Base-by-base conservation (phyloP, 371 early-diverging fungal species). In the Apophysomyces trapeziformis region DNA sequence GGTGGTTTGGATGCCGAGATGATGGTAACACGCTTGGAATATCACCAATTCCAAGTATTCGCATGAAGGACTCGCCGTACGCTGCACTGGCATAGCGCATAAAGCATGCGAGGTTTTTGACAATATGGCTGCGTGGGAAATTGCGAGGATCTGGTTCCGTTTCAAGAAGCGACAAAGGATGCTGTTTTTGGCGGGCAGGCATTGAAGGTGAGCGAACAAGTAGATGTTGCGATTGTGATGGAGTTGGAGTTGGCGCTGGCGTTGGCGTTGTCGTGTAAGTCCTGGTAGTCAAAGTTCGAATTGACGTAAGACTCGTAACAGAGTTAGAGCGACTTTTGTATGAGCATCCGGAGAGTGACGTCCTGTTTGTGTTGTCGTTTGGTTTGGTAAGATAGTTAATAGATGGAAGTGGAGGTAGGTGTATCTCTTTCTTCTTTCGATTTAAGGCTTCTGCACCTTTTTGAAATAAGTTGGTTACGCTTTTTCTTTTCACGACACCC, bases 1-100 rank as follows among this genome's bases (percentile, higher is more conserved):
- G 87, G 63, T 92, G 91, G 69, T 91, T 90, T 0, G 86, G 84
- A 45, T 45, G 61, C 26, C 13, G n/a, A 45, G 86, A 60, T 87
- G 83, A 46, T 81, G 84, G 85, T 35, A 82, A 63, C 0, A 79
- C 68, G 26, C 71, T 79, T 4, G 86, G 84, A 38, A 84, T 86
- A 58, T 79, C 73, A 16, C 89, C 91, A 57, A 94, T 87, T 5
- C 94, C 94, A 32, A 94, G 72, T 13, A 93, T 86, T 37, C 87
- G 84, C 93, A 96, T 92, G 60, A 96, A 95, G 16, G 87, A 87
- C 45, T 88, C 87, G 4, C 95, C 95, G 64, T 93, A 94, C 0
- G 92, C 89, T 13, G 92, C 90, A 7, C 91, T 90, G 1, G 94
- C 87, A 62, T 91, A 87, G 2, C 91, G 85, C 72, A 92, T 88